These are phyloP conservation scores for Penicillium robsamsonii DNA, from an alignment of 495 filamentous ascomycete species.

Conservation along the genomic window DNA sequence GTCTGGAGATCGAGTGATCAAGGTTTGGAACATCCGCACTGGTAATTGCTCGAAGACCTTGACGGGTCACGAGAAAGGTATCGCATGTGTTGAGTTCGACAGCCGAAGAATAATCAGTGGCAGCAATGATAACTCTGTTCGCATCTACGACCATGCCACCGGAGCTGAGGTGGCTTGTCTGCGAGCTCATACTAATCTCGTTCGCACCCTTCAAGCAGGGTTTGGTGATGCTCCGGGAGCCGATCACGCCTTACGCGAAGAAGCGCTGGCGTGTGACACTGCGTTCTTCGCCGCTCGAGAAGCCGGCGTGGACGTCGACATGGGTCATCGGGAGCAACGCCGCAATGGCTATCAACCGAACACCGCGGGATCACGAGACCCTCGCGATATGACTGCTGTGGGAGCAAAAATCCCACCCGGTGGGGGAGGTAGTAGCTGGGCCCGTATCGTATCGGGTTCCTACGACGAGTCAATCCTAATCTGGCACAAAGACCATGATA, in stretches of 20 bases:
- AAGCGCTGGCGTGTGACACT: constrained; percentile 69
- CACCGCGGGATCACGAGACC: constrained; percentile 66
- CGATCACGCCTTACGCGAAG: constrained; percentile 64
- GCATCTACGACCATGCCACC: constrained; percentile 84
- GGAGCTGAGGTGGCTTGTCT: constrained; percentile 87
- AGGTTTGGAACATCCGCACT: constrained; percentile 86
- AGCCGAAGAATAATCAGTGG: constrained; percentile 95
- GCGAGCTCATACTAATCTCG: constrained; percentile 73
- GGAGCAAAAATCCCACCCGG: constrained; percentile 85
- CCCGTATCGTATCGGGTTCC: constrained; percentile 87
- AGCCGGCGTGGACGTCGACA: constrained; percentile 51
- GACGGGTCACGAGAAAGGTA: constrained; percentile 87
- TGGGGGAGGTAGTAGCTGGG: constrained; percentile 81
- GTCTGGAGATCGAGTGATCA: constrained; percentile 87
- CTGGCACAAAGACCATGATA: constrained; percentile 81
- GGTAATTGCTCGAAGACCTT: constrained; percentile 73
- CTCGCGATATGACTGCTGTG: constrained; percentile 70
- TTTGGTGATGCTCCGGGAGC: constrained; percentile 86
- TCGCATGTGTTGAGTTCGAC: constrained; percentile 96
- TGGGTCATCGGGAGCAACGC: constrained; percentile 40
- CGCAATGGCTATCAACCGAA: constrained; percentile 58
- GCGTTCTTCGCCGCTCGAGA: constrained; percentile 69
- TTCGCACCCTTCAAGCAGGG: constrained; percentile 90
- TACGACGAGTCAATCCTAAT: constrained; percentile 96
- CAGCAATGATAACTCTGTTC: constrained; percentile 91